Conservation (phyloP, 2,329 filamentous ascomycete species). For the Xenosphaeropsis pyriputrescens region DNA sequence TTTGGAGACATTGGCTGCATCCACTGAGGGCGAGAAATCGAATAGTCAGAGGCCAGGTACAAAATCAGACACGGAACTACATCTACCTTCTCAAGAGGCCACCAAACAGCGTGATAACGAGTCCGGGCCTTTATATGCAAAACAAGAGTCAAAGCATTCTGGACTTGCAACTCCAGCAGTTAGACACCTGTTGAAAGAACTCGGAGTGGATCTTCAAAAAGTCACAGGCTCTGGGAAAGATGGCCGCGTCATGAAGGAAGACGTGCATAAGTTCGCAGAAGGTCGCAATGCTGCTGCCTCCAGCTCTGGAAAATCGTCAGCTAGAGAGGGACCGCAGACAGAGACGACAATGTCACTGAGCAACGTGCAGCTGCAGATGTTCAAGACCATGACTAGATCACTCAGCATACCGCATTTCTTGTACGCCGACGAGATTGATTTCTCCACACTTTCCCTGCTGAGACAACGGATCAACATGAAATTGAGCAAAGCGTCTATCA, state of each 20-base stretch:
- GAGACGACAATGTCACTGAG: conserved; percentile 62
- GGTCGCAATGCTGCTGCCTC: conserved; percentile 22
- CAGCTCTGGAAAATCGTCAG: conserved; percentile 1
- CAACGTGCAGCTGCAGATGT: conserved; percentile 81
- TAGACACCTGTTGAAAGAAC: conserved; percentile 70
- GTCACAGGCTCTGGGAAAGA: conserved; percentile 79
- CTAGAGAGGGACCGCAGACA: conserved; percentile 27
- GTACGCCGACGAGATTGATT: conserved; percentile 80
- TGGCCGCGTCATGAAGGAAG: conserved; percentile 83
- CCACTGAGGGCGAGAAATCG: conserved; percentile 8
- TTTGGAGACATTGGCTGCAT: conserved; percentile 22
- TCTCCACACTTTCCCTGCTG: conserved; percentile 58
- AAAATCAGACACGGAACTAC: conserved; percentile 1
- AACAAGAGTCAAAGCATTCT: conserved; percentile 45
- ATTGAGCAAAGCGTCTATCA: conserved; percentile 23
- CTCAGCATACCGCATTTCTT: conserved; percentile 89
- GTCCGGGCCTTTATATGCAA: not conserved
- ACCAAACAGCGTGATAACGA: conserved; percentile 3
- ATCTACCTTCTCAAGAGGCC: conserved; percentile 3
- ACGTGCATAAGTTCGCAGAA: conserved; percentile 62
- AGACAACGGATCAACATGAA: conserved; percentile 60
- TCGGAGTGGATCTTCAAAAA: conserved; percentile 62
- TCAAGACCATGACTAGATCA: conserved; percentile 91
- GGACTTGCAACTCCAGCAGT: conserved; percentile 84
- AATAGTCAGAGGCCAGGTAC: conserved; percentile 4